Percentiles rank a stretch among this genome's conserved stretches.
phyloP scores from a whole-genome alignment of 1,284 basidiomycete species.

The Leccinum proximum region DNA sequence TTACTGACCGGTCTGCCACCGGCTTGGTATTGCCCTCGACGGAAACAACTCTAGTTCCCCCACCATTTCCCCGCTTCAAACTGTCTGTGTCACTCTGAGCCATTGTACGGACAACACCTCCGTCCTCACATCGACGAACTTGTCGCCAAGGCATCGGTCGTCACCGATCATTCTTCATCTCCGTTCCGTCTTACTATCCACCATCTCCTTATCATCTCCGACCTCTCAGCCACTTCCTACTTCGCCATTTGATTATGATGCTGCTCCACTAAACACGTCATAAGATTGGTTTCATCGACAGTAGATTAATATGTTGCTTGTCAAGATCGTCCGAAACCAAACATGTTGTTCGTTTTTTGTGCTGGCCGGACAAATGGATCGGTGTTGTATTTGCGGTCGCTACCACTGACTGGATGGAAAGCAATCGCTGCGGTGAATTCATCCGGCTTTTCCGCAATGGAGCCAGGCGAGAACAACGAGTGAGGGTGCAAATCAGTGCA shows the following conservation, averaged over 20 bases:
- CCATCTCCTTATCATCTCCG: constrained; percentile 39
- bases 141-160: constrained; percentile 15
- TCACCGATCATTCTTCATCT: constrained; percentile 16
- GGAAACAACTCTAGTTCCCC: constrained; percentile 12
- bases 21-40: constrained; percentile 33
- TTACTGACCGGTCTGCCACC: constrained; percentile 66
- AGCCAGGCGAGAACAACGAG: too few relatives aligned
- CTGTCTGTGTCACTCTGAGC: constrained; percentile 35
- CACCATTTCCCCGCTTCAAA: constrained; percentile 28
- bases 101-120: constrained; percentile 52
- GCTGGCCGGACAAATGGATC: too few relatives aligned
- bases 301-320: constrained; percentile 19
- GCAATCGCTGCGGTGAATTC: too few relatives aligned
- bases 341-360: too few relatives aligned
- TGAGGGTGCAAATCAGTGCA: too few relatives aligned
- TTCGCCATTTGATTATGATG: constrained; percentile 22
- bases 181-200: constrained; percentile 35
- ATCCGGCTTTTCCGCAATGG: too few relatives aligned
- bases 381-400: too few relatives aligned
- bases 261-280: constrained; percentile 27
- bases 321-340: too few relatives aligned
- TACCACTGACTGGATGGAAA: too few relatives aligned
- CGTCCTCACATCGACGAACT: constrained; percentile 28
- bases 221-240: constrained; percentile 27
- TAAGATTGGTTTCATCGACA: constrained; percentile 17